phyloP scores from a whole-genome alignment of 2,329 filamentous ascomycete genomes.

The Akanthomyces muscarius region DNA sequence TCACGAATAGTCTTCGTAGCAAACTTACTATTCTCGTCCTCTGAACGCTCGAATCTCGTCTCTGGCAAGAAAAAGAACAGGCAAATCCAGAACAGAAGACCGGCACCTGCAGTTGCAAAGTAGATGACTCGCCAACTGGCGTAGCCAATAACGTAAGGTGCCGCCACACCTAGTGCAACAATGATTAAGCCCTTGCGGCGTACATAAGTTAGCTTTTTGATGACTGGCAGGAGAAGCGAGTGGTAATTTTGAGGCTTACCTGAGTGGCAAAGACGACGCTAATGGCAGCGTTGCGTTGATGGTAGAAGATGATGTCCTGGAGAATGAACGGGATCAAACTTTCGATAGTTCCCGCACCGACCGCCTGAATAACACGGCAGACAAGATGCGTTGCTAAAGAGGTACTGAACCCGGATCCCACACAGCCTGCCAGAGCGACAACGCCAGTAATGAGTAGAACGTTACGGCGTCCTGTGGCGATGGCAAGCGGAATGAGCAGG shows the following conservation, averaged over 20 bases:
- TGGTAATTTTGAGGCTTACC: neutral
- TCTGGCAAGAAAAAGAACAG: constrained; percentile 33
- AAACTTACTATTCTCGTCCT: constrained; percentile 27
- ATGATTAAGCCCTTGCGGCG: constrained; percentile 27
- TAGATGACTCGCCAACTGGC: constrained; percentile 35
- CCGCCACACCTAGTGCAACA: constrained; percentile 27
- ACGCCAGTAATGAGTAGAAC: constrained; percentile 32
- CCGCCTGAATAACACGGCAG: constrained; percentile 32
- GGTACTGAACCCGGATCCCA: constrained; percentile 33
- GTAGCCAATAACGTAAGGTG: constrained; percentile 29
- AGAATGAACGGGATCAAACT: constrained; percentile 36
- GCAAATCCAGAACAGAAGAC: constrained; percentile 31
- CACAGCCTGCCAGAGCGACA: constrained; percentile 32
- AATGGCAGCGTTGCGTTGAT: constrained; percentile 34
- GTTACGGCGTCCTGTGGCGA: constrained; percentile 34
- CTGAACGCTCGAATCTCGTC: constrained; percentile 30
- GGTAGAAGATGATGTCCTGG: constrained; percentile 37
- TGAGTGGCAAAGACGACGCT: constrained; percentile 29
- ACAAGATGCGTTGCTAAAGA: constrained; percentile 30
- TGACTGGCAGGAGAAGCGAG: neutral
- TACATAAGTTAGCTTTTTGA: neutral
- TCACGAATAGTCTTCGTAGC: too few relatives aligned
- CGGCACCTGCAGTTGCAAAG: constrained; percentile 29
- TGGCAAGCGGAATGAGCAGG: constrained; percentile 36
- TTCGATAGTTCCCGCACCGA: constrained; percentile 34